Evolutionary conservation across 1,139 yeast genomes (phyloP).

Genomic region (Sugiyamaella pinicola): DNA sequence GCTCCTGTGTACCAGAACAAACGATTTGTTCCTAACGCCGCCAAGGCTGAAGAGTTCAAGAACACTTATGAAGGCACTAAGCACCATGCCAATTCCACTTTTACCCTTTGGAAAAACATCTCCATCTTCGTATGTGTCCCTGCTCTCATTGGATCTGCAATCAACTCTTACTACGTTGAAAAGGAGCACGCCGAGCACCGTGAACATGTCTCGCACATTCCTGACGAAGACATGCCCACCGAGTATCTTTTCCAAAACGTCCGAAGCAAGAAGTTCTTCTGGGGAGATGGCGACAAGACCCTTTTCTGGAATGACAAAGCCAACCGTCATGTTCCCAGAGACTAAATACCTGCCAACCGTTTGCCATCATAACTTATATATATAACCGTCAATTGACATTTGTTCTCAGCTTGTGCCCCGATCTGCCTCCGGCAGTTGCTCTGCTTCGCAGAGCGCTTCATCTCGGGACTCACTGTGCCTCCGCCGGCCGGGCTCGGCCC

Average conservation of each 20-base stretch:
- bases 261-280: slow-evolving; percentile 81
- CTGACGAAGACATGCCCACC: slow-evolving; percentile 88
- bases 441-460: too few relatives aligned
- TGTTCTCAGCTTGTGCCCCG: background rate
- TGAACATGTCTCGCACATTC: slow-evolving; percentile 67
- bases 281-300: slow-evolving; percentile 99
- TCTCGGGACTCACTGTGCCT: too few relatives aligned
- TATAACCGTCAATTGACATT: background rate
- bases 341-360: slow-evolving; percentile 9
- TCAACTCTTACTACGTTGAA: slow-evolving; percentile 81
- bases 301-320: slow-evolving; percentile 92
- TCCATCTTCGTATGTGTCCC: slow-evolving; percentile 81
- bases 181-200: slow-evolving; percentile 88
- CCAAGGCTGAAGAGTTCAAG: slow-evolving; percentile 58
- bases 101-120: slow-evolving; percentile 83
- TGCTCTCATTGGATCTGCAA: slow-evolving; percentile 70
- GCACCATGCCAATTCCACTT: slow-evolving; percentile 77
- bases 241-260: slow-evolving; percentile 90
- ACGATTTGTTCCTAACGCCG: slow-evolving; percentile 45
- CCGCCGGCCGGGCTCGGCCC: slow-evolving; percentile 7
- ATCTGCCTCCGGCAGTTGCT: background rate
- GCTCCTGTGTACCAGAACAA: slow-evolving; percentile 26
- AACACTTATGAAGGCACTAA: slow-evolving; percentile 58
- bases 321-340: slow-evolving; percentile 66
- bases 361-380: background rate